Evolutionary conservation across 305 asterid genomes (phyloP).

Genomic region (Withania somnifera): DNA sequence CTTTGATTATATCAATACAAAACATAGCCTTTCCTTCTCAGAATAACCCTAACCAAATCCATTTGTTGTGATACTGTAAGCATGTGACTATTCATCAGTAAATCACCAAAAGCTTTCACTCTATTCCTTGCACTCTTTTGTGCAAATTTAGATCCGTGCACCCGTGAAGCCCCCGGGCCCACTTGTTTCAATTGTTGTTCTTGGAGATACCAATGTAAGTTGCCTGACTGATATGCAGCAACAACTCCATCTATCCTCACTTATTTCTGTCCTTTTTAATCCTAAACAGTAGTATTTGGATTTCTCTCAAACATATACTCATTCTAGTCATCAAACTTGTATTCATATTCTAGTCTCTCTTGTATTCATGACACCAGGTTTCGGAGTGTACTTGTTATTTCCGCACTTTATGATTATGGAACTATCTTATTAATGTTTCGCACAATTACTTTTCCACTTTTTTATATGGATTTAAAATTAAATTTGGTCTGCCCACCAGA

Average conservation of each 20-base stretch:
- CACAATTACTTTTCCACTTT: background rate
- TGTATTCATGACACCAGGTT: background rate
- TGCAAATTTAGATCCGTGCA: background rate
- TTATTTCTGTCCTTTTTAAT: background rate
- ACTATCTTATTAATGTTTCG: background rate
- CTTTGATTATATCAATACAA: too few species aligned
- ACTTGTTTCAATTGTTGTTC: background rate
- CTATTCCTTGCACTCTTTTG: background rate
- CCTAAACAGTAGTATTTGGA: background rate
- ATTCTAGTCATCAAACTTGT: too few species aligned
- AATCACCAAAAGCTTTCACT: too few species aligned
- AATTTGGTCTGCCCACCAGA: background rate
- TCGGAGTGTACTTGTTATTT: background rate
- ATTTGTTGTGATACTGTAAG: too few species aligned
- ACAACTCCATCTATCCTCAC: background rate
- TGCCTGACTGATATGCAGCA: background rate
- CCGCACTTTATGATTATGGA: background rate
- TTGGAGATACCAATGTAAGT: too few species aligned
- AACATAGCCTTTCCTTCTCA: too few species aligned
- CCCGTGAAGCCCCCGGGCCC: background rate
- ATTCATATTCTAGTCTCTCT: background rate
- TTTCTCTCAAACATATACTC: background rate
- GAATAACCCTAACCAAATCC: too few species aligned
- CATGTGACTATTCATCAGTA: too few species aligned
- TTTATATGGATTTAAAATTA: background rate